Percentiles rank a stretch among this genome's conserved stretches.
These are phyloP conservation scores for Meredithiella fracta DNA, from an alignment of 2,329 filamentous ascomycete genomes.

Conservation along the genomic window DNA sequence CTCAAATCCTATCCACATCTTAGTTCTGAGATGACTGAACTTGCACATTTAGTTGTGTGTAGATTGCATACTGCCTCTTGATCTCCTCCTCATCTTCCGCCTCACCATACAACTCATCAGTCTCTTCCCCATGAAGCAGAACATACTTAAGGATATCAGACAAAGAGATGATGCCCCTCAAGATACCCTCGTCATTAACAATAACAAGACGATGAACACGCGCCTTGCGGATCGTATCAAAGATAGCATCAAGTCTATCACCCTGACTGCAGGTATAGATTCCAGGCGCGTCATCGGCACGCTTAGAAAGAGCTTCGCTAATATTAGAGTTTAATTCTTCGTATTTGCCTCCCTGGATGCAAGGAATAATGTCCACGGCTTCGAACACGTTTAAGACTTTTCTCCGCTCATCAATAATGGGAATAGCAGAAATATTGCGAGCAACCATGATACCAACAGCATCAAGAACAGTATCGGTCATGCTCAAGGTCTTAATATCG, in stretches of 20 bases:
- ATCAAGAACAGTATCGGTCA: conserved; percentile 83
- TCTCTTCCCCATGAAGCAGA: conserved; percentile 58
- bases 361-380: conserved; percentile 87
- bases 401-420: conserved; percentile 66
- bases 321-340: conserved; percentile 77
- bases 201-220: conserved; percentile 86
- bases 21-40: conserved; percentile 11
- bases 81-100: conserved; percentile 15
- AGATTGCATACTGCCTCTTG: conserved; percentile 9
- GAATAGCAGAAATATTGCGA: conserved; percentile 85
- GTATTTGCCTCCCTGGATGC: conserved; percentile 86
- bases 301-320: conserved; percentile 74
- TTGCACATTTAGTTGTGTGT: conserved; percentile 3
- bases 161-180: conserved; percentile 79
- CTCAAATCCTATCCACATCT: neutral
- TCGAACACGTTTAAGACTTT: conserved; percentile 91
- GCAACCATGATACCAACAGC: conserved; percentile 88
- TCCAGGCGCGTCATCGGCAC: conserved; percentile 80
- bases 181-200: conserved; percentile 72
- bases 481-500: conserved; percentile 63
- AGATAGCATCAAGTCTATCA: conserved; percentile 86
- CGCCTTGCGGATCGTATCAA: conserved; percentile 90
- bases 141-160: conserved; percentile 96
- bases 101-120: conserved; percentile 21
- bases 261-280: conserved; percentile 92